These are phyloP conservation scores for Sarocladiaceae sp. DNA, from an alignment of 2,329 filamentous ascomycete species.

Conservation along the genomic window DNA sequence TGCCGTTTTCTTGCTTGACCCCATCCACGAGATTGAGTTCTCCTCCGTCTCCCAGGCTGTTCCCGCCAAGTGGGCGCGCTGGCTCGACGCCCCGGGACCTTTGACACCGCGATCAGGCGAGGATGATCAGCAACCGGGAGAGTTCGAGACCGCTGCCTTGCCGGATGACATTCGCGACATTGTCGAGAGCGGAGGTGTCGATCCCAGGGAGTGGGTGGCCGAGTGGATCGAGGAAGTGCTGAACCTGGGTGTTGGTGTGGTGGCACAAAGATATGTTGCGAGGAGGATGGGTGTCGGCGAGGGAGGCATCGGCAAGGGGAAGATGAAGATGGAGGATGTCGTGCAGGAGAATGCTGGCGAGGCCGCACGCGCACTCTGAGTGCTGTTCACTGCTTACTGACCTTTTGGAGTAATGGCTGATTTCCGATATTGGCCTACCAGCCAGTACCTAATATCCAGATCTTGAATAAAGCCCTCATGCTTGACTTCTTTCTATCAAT, in stretches of 20 bases:
- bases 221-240: conserved; percentile 95
- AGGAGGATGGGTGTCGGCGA: conserved; percentile 94
- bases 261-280: conserved; percentile 94
- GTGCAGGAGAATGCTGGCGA: conserved; percentile 55
- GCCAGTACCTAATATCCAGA: no score
- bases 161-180: conserved; percentile 88
- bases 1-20: conserved; percentile 78
- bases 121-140: conserved; percentile 25
- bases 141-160: conserved; percentile 17
- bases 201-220: conserved; percentile 93
- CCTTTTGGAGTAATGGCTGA: neutral
- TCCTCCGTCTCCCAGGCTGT: conserved; percentile 76
- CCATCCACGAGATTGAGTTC: conserved; percentile 87
- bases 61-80: conserved; percentile 81
- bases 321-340: conserved; percentile 54
- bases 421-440: no score
- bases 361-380: conserved; percentile 45
- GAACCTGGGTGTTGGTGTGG: conserved; percentile 71
- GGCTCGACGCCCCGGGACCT: conserved; percentile 75
- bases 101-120: conserved; percentile 50
- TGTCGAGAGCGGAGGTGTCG: conserved; percentile 69
- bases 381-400: neutral
- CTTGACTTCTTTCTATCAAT: no score
- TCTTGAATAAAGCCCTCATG: no score
- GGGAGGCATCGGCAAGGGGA: conserved; percentile 59